Base-by-base conservation (phyloP, 139 green algal species). In the Ettlia oleoabundans region DNA sequence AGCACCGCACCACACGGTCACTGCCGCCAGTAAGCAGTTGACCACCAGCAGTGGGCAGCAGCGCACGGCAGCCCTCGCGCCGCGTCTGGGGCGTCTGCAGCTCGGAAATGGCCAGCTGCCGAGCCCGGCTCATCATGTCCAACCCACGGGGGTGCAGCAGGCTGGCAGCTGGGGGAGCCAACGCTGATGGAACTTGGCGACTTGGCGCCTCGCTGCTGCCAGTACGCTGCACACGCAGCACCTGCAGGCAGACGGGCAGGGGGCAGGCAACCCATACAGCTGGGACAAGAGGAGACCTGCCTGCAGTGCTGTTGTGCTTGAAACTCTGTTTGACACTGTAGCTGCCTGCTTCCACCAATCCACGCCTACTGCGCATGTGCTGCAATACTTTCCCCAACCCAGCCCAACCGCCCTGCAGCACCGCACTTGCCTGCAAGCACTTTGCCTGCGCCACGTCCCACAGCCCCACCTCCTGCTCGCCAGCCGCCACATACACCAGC, bases 401-500 rank as follows among this genome's bases (percentile, higher is more conserved):
- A 8, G 15, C 22, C 61, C 61, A 21, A 2, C n/a, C 6, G 3
- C 62, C 24, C 3, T 6, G 21, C 21, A 35, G 8, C 28, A 15
- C 40, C 15, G 37, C 64, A 30, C 64, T 53, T 55, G 90, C 88
- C 81, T 91, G 84, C 58, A 77, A 82, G 81, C 87, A 92, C 33
- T 63, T 75, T 35, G 66, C 74, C 35, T 84, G 58, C 1, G 82
- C 86, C 4, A 95, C 64, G 76, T 97, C 94, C 94, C 94, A 97
- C 51, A 94, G 84, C 51, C 91, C 91, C 28, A 97, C 89, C 85
- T 98, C 95, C 42, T 92, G 72, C 18, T 86, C 62, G 1, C 92
- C 94, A 13, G 93, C 89, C 2, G 92, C 90, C 62, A 94, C 84
- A 64, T 93, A 96, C 43, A 97, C 84, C 55, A 97, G 80, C n/a